These are phyloP conservation scores for Agapanthus africanus DNA, from an alignment of 106 monocot genomes.

Conservation along the genomic window DNA sequence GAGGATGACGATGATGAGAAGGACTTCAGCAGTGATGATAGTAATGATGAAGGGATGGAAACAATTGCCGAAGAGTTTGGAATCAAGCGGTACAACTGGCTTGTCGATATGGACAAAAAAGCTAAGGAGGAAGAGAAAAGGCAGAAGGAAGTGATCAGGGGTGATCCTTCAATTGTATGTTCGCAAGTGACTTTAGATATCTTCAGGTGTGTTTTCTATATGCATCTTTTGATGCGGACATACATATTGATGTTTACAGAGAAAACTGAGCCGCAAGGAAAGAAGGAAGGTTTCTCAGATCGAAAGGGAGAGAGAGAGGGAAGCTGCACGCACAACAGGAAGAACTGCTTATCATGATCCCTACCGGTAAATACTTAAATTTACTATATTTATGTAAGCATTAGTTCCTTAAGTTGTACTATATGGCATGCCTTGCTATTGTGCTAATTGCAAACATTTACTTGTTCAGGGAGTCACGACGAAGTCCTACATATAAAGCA, in stretches of 20 bases:
- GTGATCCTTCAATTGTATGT: constrained; percentile 92
- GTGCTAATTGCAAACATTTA: not conserved
- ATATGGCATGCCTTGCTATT: not conserved
- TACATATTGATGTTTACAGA: constrained; percentile 29
- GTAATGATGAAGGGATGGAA: constrained; percentile 86
- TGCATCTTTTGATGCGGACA: constrained; percentile 2
- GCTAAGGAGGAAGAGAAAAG: constrained; percentile 94
- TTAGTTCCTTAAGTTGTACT: not conserved
- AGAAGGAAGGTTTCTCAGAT: constrained; percentile 97
- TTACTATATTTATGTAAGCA: not conserved
- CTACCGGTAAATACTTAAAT: constrained; percentile 44
- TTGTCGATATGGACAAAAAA: constrained; percentile 97
- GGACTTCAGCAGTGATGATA: constrained; percentile 94
- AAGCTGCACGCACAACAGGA: constrained; percentile 59
- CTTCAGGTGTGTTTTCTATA: not conserved
- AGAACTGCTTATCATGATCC: constrained; percentile 78
- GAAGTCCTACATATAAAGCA: constrained; percentile 97
- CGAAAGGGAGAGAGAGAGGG: constrained; percentile 87
- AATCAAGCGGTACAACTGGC: constrained; percentile 94
- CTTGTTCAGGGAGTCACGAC: constrained; percentile 51
- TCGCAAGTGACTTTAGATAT: not conserved
- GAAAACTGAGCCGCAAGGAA: constrained; percentile 94
- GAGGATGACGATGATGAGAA: constrained; percentile 90
- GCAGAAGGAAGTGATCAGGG: constrained; percentile 91
- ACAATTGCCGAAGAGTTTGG: constrained; percentile 95